A percentile compares a stretch with the other conserved stretches of the same genome.
Evolutionary conservation across 2,329 filamentous ascomycete species (phyloP).

Genomic region (Ilyonectria destructans): DNA sequence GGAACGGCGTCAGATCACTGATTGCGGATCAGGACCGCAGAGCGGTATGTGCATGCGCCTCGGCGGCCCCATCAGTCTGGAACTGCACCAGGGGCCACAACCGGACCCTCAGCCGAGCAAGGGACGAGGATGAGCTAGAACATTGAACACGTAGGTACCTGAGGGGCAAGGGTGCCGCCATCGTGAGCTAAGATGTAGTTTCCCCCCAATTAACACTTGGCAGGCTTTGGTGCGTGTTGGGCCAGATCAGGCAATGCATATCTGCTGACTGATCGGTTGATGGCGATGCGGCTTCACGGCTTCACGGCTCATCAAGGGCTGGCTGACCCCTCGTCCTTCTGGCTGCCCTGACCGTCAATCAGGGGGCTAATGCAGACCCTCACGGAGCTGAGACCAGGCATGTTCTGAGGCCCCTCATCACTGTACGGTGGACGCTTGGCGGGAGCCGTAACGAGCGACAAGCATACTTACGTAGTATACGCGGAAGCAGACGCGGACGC

Average conservation of each 20-base stretch:
- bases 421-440: conserved; percentile 5
- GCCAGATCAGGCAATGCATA: conserved; percentile 9
- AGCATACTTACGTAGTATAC: conserved; percentile 9
- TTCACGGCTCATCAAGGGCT: conserved; percentile 1
- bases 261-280: neutral
- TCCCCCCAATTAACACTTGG: neutral
- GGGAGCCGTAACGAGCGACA: conserved; percentile 5
- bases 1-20: conserved; percentile 39
- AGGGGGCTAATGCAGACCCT: conserved; percentile 31
- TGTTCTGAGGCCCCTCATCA: neutral
- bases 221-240: conserved; percentile 8
- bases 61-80: conserved; percentile 36
- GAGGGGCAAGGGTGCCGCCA: conserved; percentile 14
- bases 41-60: conserved; percentile 36
- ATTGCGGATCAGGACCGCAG: conserved; percentile 23
- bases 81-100: conserved; percentile 22
- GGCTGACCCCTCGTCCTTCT: neutral
- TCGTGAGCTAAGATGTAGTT: conserved; percentile 10
- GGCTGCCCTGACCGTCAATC: conserved; percentile 23
- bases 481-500: conserved; percentile 9
- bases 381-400: conserved; percentile 35
- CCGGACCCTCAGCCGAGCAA: conserved; percentile 44
- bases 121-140: conserved; percentile 37
- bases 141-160: conserved; percentile 27
- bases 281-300: neutral